Base-by-base conservation (phyloP, 192 early-diverging fungal genomes). In the Powellomyces hirtus region DNA sequence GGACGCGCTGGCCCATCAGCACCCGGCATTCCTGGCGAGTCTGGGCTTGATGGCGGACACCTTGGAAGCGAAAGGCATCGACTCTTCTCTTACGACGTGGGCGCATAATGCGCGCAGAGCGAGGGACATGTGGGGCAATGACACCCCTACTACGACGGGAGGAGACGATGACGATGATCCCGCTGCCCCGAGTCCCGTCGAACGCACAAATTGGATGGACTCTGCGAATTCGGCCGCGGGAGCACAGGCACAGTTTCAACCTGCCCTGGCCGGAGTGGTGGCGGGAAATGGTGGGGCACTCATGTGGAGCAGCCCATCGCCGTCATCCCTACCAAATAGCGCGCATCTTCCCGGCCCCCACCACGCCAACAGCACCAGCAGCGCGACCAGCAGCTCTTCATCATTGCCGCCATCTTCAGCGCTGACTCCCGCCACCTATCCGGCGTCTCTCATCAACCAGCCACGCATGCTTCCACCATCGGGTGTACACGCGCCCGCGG, bases 21-120 rank as follows among this genome's bases (percentile, higher is more conserved):
- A 56, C 31, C 30, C 33, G 2, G 26, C 57, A n/a, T 52, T 66
- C 29, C 18, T 27, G 18, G 30, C 24, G 0, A 22, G 26, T 22
- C 14, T 66, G 51, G 52, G 50, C 13, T 22, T 66, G 33, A 66
- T 66, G 64, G 64, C 64, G 10, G 51, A 66, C 16, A 56, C 64
- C 20, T 52, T 66, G 20, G 35, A 66, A 7, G 52, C 51, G n/a
- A 27, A 52, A 16, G 64, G 64, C 64, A 66, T 66, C 33, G 16
- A 66, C 10, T 38, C 51, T 3, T 38, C 34, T 11, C 34, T 66
- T 2, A 46, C 31, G n/a, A 26, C 33, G 0, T 66, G 64, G 64
- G 59, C 59, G 34, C 31, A n/a, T 22, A 60, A 38, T 38, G 59
- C 59, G 5, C 38, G 20, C 16, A 33, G 16, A 5, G 20, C 59